Conservation (phyloP, 2,329 filamentous ascomycete species). For the Ceratocystis ficicola region DNA sequence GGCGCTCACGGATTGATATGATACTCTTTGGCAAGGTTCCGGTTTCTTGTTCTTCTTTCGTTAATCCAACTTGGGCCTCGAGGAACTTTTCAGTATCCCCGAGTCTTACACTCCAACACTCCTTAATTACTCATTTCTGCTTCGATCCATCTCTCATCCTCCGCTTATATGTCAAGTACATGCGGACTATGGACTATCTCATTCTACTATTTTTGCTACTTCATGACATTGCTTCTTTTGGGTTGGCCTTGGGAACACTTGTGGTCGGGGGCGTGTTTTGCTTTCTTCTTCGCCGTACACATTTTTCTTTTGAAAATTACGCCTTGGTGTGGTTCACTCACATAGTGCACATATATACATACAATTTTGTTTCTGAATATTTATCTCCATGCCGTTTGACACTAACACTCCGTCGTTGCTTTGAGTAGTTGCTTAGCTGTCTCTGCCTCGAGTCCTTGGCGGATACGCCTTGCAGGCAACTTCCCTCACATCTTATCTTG, state of each 20-base stretch:
- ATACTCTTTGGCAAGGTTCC: slow-evolving; percentile 19
- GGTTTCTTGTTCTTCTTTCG: slow-evolving; percentile 12
- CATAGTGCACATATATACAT: neutral
- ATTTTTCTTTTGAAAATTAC: neutral
- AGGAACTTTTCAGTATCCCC: slow-evolving; percentile 10
- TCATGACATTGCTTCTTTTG: slow-evolving; percentile 2
- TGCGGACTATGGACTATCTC: no score
- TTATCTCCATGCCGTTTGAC: neutral
- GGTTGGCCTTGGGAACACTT: neutral
- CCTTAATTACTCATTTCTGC: neutral
- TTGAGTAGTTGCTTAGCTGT: neutral
- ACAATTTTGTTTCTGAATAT: neutral
- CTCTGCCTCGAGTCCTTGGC: neutral
- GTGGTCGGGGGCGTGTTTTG: neutral
- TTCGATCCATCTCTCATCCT: neutral
- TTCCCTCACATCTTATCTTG: neutral
- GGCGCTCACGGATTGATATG: slow-evolving; percentile 20
- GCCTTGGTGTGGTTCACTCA: neutral
- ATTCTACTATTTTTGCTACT: neutral
- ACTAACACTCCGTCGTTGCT: neutral
- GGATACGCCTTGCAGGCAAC: neutral
- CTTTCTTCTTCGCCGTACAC: neutral
- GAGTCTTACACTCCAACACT: slow-evolving; percentile 7
- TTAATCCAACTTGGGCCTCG: slow-evolving; percentile 10
- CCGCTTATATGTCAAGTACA: neutral